Base-by-base conservation (phyloP, 2,329 filamentous ascomycete genomes). In the Epicoccum sorghinum region DNA sequence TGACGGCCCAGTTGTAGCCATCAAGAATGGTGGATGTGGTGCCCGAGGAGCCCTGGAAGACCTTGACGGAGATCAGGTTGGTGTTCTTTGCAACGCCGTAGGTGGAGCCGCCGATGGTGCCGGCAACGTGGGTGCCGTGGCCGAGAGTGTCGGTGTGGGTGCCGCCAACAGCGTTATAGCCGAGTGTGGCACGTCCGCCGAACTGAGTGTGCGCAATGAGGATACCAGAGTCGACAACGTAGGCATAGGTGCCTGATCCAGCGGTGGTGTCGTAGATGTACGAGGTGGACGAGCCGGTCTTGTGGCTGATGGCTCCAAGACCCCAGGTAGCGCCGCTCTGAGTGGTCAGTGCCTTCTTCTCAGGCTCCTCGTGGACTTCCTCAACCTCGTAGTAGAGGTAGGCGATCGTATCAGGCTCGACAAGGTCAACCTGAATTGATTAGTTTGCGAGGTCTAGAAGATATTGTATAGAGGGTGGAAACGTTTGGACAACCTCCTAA, bases 141-240 rank as follows among this genome's bases (percentile, higher is more conserved):
- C 66, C 66, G 22, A 58, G 52, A 9, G 50, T 56, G 49, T 68
- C 64, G 14, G 46, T 49, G 47, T 55, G 42, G 13, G 47, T 52
- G 27, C 53, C 52, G 23, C 39, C 47, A n/a, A 44, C 52, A 18
- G 50, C 52, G 45, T 58, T 64, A 54, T 47, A 63, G n/a, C 53
- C 57, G 22, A 63, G 50, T 23, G 58, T 59, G 12, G 57, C 60
- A 46, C 65, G 64, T 23, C 61, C 62, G n/a, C 54, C 62, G 30
- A 68, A 68, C 47, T 68, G 54, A n/a, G 25, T 42, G 72, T 88
- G 86, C 5, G 76, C 79, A 30, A 73, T 68, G 49, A 74, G 71
- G 69, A 87, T 81, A 61, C 86, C 86, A 4, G 83, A 86, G 71
- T 88, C 86, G 14, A 88, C 79, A n/a, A 88, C 75, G 68, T 83